phyloP scores from a whole-genome alignment of 768 basidiomycete genomes.

The Mycena rosella region DNA sequence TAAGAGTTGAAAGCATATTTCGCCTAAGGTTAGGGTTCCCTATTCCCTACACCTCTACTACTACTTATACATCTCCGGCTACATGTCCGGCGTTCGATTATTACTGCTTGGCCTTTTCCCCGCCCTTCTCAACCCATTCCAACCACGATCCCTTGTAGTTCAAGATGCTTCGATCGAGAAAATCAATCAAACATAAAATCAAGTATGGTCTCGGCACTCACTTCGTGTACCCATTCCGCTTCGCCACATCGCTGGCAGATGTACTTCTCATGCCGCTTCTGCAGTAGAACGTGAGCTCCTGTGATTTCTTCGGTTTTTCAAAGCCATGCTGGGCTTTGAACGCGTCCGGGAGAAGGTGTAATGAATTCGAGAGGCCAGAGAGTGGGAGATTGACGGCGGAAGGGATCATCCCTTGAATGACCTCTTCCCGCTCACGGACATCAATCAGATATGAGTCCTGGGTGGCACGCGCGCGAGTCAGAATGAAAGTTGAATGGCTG shows the following conservation, averaged over 20 bases:
- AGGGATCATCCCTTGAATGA: slow-evolving; percentile 92
- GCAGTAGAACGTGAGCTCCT: slow-evolving; percentile 92
- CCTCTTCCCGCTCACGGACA: slow-evolving; percentile 94
- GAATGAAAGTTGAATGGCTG: background rate
- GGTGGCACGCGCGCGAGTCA: background rate
- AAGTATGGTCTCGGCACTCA: slow-evolving; percentile 50
- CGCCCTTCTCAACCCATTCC: slow-evolving; percentile 79
- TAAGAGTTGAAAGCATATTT: slow-evolving; percentile 28
- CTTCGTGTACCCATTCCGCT: slow-evolving; percentile 86
- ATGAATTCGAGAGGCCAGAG: slow-evolving; percentile 75
- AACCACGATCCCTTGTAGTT: slow-evolving; percentile 93
- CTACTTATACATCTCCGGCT: too few relatives aligned
- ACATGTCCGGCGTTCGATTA: background rate
- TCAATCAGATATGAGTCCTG: slow-evolving; percentile 85
- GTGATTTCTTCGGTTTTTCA: slow-evolving; percentile 74
- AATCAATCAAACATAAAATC: slow-evolving; percentile 3
- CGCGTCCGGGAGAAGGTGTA: slow-evolving; percentile 65
- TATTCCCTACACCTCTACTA: too few relatives aligned
- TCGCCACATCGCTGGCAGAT: slow-evolving; percentile 85
- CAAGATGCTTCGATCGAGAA: slow-evolving; percentile 56
- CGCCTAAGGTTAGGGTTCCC: slow-evolving; percentile 45
- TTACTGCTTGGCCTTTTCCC: slow-evolving; percentile 46
- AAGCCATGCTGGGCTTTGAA: slow-evolving; percentile 80
- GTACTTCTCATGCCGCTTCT: slow-evolving; percentile 88
- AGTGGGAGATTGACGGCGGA: slow-evolving; percentile 93